These are phyloP conservation scores for Boletus subparvulus DNA, from an alignment of 768 basidiomycete genomes.

Conservation along the genomic window DNA sequence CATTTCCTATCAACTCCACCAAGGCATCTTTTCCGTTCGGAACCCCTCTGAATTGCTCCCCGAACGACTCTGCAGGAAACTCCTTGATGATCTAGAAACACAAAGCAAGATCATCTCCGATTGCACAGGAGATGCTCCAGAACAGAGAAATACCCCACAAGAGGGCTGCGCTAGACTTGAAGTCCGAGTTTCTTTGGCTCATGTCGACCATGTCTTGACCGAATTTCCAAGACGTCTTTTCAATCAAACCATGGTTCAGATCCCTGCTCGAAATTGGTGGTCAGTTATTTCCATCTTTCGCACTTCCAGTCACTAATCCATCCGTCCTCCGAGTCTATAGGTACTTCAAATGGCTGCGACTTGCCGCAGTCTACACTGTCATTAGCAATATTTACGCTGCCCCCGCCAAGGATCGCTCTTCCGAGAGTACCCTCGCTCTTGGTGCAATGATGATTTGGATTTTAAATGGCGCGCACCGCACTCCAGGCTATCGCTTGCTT, in stretches of 20 bases:
- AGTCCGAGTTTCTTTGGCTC: background rate
- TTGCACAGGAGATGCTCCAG: background rate
- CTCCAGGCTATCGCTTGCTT: background rate
- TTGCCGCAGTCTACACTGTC: background rate
- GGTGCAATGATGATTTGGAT: conserved; percentile 7
- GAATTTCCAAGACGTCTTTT: background rate
- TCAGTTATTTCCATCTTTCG: background rate
- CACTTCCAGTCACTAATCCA: too few species aligned
- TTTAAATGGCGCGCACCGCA: background rate
- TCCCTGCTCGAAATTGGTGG: conserved; percentile 1
- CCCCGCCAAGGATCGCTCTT: background rate
- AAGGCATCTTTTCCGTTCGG: background rate
- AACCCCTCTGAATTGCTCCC: background rate
- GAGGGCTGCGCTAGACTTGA: conserved; percentile 5
- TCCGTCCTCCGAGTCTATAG: background rate
- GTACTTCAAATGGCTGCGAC: conserved; percentile 4
- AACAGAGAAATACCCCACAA: background rate
- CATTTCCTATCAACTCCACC: conserved; percentile 9
- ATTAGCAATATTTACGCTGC: background rate
- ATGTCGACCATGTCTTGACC: background rate
- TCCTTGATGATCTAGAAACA: background rate
- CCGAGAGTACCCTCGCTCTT: background rate
- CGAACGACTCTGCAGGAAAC: background rate
- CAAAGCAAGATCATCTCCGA: background rate
- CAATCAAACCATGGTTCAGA: background rate